Evolutionary conservation across 2,329 filamentous ascomycete species (phyloP), one percentile per base, ranked within the genome.

Genomic region (Aspergillus sp.): DNA sequence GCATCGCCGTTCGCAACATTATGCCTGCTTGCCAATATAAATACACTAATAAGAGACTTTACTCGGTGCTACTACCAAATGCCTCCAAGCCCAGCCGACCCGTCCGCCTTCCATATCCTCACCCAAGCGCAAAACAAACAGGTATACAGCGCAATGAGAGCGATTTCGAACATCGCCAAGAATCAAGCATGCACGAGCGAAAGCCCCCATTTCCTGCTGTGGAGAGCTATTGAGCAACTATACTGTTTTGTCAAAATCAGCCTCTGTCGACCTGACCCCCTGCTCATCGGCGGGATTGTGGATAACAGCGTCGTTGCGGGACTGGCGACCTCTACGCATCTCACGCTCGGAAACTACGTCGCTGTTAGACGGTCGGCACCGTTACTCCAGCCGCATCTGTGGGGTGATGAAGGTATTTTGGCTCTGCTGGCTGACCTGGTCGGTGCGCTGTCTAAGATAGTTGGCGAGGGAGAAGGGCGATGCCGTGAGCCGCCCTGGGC

Each of bases 61-160:
- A 74, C 72, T 2, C 66, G 70, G 12, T 70, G 66, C 48, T 73
- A 71, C 56, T 73, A 73, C 41, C 71, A 74, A 46, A 59, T 74
- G 22, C 72, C 70, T 0, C 70, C 72, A 2, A 68, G 60, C 15
- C 55, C 65, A 3, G 60, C 68, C 1, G 70, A 74, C 55, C 72
- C 71, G 0, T 69, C 66, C 1, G 64, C 72, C 0, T 73, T 71
- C 42, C 70, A 73, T 41, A 72, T 73, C 17, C 61, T 73, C 27
- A 73, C 70, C 4, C 71, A 74, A 50, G 57, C 57, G 2, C 71
- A 74, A 49, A 73, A 70, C 40, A 63, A 68, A 51, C 65, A 68
- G 40, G 51, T 73, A 30, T 45, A 55, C 44, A 17, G 12, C 2
- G 52, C 44, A 0, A 55, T 47, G 46, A 20, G 44, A 8, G 52